Conservation (phyloP, 345 rosid genomes). For the Psidium guajava region DNA sequence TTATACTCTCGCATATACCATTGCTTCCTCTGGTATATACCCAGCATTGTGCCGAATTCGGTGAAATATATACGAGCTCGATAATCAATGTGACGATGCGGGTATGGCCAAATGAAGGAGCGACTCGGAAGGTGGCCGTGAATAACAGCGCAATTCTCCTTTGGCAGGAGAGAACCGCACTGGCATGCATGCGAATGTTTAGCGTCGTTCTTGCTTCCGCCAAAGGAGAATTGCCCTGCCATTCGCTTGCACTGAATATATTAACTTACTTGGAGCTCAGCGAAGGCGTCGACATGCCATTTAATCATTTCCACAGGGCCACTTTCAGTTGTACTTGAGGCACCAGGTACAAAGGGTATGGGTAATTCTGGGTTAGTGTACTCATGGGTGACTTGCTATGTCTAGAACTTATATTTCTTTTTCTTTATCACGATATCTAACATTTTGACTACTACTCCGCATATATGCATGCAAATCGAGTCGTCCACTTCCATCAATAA, state of each 20-base stretch:
- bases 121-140: not conserved
- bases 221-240: conserved; percentile 12
- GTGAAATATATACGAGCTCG: not conserved
- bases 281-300: not conserved
- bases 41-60: not conserved
- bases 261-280: not conserved
- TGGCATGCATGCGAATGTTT: not conserved
- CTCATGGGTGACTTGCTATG: not conserved
- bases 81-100: not conserved
- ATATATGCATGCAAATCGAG: too few species aligned
- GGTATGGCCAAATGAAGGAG: not conserved
- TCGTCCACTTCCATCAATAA: too few species aligned
- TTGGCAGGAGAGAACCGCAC: not conserved
- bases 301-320: not conserved
- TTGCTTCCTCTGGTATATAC: not conserved
- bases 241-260: not conserved
- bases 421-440: too few species aligned
- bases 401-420: too few species aligned
- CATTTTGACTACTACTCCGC: too few species aligned
- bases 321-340: not conserved
- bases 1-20: not conserved
- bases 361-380: not conserved
- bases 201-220: not conserved
- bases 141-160: not conserved
- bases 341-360: not conserved